Evolutionary conservation across 2,329 filamentous ascomycete genomes (phyloP), one percentile per base, ranked within the genome.

Genomic region (Cladosporium sp.): DNA sequence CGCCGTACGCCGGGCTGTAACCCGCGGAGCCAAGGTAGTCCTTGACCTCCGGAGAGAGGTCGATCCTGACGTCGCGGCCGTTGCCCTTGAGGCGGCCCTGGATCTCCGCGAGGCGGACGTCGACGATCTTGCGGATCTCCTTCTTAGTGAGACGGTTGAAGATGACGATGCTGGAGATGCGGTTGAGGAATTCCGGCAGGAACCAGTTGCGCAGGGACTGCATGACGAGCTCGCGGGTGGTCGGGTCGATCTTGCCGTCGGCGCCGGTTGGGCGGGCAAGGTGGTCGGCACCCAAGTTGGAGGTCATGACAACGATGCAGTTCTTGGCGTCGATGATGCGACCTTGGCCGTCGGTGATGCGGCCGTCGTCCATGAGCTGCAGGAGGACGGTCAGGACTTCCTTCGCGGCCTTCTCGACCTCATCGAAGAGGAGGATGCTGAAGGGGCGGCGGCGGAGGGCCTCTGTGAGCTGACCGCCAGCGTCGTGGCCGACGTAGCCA

Each of bases 221-320:
- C 85, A 93, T 95, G 65, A 98, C 92, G 57, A 97, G 77, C 67
- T 96, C 91, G 56, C 82, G 81, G 1, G 91, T 96, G 1, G 86
- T 84, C 0, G 84, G 78, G 62, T 98, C 93, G 60, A 98, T 93
- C 66, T 78, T 84, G 63, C 92, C 92, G 62, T 95, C 88, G 49
- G 85, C 82, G 48, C 81, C 81, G 52, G 85, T 84, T 13, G 87
- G 86, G 18, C 90, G 86, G 37, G 87, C 76, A n/a, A 98, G 85
- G 70, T 85, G 95, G 70, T 97, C 93, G 32, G 93, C 93, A 59
- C 93, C 93, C 56, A 98, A 72, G 75, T 98, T 98, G 65, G 90
- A 96, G 0, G 93, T 98, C 90, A 98, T 95, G 72, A 98, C 93
- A 41, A 98, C 92, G 61, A 98, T 97, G 69, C 92, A 97, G 79